Conservation (phyloP, 2,329 filamentous ascomycete genomes). For the Amesomyces nigricolor region DNA sequence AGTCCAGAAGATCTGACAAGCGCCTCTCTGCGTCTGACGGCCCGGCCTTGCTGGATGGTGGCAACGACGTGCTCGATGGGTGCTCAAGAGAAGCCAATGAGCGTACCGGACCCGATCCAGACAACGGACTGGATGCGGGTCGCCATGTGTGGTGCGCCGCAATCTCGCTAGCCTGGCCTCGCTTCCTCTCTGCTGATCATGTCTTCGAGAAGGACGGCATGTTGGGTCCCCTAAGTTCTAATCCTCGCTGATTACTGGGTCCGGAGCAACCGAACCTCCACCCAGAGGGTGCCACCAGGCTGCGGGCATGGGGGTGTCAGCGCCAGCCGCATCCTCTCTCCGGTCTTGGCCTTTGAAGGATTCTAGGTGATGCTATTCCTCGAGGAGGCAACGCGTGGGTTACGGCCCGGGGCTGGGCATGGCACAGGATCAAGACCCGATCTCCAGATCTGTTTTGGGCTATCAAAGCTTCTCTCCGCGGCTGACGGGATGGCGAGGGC, state of each 20-base stretch:
- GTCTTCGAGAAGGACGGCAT: background rate
- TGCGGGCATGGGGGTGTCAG: background rate
- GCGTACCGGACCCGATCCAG: background rate
- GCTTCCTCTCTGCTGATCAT: background rate
- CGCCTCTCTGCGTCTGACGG: background rate
- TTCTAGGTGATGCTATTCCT: too few relatives aligned
- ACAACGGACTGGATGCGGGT: background rate
- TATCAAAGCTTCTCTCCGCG: too few relatives aligned
- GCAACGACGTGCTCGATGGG: background rate
- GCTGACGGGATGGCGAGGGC: too few relatives aligned
- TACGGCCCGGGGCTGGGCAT: too few relatives aligned
- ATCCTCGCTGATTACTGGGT: background rate
- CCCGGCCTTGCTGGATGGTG: background rate
- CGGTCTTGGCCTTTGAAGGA: background rate
- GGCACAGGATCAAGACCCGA: too few relatives aligned
- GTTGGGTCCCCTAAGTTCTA: background rate
- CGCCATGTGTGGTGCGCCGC: background rate
- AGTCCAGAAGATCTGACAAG: background rate
- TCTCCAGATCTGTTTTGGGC: too few relatives aligned
- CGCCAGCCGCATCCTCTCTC: background rate
- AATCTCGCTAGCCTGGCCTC: conserved; percentile 7
- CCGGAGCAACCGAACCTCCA: background rate
- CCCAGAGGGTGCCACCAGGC: background rate
- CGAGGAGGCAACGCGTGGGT: too few relatives aligned
- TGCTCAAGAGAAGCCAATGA: background rate